phyloP scores from a whole-genome alignment of 345 rosid species.

The Cardiospermum halicacabum region DNA sequence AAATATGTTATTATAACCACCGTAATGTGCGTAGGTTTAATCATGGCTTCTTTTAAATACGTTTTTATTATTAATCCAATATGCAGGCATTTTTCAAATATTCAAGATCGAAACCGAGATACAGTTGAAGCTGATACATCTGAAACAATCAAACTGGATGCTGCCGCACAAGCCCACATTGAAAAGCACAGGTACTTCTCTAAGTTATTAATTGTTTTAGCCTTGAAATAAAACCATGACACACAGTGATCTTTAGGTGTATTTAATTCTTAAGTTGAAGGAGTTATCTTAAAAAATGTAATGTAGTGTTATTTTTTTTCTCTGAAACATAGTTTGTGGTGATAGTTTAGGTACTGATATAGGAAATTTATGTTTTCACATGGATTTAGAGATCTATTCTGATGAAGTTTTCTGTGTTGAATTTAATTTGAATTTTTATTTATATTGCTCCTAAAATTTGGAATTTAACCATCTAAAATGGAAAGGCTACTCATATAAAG shows the following conservation, averaged over 20 bases:
- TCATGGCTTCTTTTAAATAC: not conserved
- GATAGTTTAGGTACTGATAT: not conserved
- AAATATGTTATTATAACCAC: not conserved
- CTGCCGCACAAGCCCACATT: constrained; percentile 56
- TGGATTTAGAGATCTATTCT: not conserved
- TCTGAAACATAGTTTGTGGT: not conserved
- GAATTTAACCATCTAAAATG: too few species aligned
- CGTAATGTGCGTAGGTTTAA: constrained; percentile 4
- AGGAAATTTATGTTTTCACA: not conserved
- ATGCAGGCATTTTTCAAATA: constrained; percentile 40
- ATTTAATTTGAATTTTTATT: not conserved
- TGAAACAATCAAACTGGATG: constrained; percentile 61
- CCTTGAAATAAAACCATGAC: not conserved
- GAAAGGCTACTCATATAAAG: too few species aligned
- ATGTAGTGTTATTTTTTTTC: not conserved
- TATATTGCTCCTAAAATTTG: not conserved
- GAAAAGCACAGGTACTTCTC: constrained; percentile 68
- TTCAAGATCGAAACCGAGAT: constrained; percentile 41
- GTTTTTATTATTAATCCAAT: constrained; percentile 16
- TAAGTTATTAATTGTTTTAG: not conserved
- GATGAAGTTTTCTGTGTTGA: not conserved
- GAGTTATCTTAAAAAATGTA: not conserved
- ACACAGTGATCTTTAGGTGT: not conserved
- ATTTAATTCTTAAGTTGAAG: not conserved
- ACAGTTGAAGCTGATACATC: constrained; percentile 37